Percentiles rank a stretch among this genome's conserved stretches.
Conservation (phyloP, 2,329 filamentous ascomycete genomes). For the Aureobasidium subglaciale region DNA sequence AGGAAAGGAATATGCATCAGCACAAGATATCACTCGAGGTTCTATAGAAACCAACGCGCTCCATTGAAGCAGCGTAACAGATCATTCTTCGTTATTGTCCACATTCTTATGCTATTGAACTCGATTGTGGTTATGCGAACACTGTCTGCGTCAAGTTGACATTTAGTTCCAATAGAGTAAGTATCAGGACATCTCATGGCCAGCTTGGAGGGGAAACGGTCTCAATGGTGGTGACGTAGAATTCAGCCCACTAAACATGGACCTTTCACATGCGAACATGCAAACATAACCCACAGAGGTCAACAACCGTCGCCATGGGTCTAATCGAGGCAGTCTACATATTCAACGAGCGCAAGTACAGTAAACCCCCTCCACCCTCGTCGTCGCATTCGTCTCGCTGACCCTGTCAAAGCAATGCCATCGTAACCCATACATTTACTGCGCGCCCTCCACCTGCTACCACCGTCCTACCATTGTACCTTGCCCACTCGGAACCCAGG, state of each 20-base stretch:
- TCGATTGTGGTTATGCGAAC: too few species aligned
- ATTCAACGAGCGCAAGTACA: conserved; percentile 89
- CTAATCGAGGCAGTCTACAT: conserved; percentile 94
- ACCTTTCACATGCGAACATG: conserved; percentile 13
- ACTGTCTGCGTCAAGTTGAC: too few species aligned
- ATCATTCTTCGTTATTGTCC: not conserved
- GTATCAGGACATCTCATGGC: too few species aligned
- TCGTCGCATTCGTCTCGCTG: not conserved
- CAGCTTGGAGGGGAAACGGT: too few species aligned
- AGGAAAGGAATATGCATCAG: not conserved
- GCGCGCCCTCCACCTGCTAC: conserved; percentile 70
- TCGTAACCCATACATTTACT: conserved; percentile 85
- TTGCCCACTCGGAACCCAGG: conserved; percentile 70
- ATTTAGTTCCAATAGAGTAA: too few species aligned
- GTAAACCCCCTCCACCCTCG: not conserved
- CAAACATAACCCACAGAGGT: not conserved
- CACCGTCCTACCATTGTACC: conserved; percentile 77
- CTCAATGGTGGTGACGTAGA: conserved; percentile 2
- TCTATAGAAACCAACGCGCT: not conserved
- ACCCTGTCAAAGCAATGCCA: conserved; percentile 54
- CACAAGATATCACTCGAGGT: conserved; percentile 2
- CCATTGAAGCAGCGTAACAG: not conserved
- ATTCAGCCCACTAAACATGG: not conserved
- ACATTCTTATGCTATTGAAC: not conserved
- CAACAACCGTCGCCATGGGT: conserved; percentile 39